Conservation (phyloP, 2,329 filamentous ascomycete species). For the Hypoxylon sp. region DNA sequence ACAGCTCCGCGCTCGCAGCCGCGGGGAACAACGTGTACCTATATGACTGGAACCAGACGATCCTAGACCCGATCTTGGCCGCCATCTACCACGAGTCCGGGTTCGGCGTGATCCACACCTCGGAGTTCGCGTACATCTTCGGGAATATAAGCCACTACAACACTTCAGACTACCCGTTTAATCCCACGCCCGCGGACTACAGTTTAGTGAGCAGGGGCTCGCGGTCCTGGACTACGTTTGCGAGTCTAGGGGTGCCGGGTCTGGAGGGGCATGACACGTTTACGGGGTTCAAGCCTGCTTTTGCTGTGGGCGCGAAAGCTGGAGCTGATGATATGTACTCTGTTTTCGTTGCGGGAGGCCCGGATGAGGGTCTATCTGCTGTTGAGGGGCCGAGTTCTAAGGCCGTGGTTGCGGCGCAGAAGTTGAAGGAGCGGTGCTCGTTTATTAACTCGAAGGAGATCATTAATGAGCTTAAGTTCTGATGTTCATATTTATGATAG, state of each 20-base stretch:
- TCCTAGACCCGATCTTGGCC: slow-evolving; percentile 60
- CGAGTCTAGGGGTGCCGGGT: slow-evolving; percentile 55
- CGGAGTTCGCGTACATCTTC: slow-evolving; percentile 67
- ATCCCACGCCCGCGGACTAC: slow-evolving; percentile 57
- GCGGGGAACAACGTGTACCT: slow-evolving; percentile 60
- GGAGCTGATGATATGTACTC: slow-evolving; percentile 43
- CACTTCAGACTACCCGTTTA: slow-evolving; percentile 52
- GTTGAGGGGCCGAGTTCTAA: slow-evolving; percentile 54
- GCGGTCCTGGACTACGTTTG: slow-evolving; percentile 63
- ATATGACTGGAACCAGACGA: slow-evolving; percentile 67
- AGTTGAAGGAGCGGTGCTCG: slow-evolving; percentile 60
- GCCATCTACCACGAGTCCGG: slow-evolving; percentile 53
- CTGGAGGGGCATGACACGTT: slow-evolving; percentile 55
- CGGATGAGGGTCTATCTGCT: slow-evolving; percentile 58
- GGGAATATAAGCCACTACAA: slow-evolving; percentile 62
- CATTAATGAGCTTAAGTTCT: slow-evolving; percentile 58
- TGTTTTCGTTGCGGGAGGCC: slow-evolving; percentile 61
- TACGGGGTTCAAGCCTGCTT: slow-evolving; percentile 58
- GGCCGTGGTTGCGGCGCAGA: slow-evolving; percentile 57
- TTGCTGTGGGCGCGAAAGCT: slow-evolving; percentile 9
- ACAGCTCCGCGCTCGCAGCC: slow-evolving; percentile 56
- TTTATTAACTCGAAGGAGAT: slow-evolving; percentile 61
- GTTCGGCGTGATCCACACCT: slow-evolving; percentile 64
- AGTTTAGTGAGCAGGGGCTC: slow-evolving; percentile 57
- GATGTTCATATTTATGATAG: slow-evolving; percentile 36